Conservation (phyloP, 176 grass and related monocot species). For the Ensete glaucum region DNA sequence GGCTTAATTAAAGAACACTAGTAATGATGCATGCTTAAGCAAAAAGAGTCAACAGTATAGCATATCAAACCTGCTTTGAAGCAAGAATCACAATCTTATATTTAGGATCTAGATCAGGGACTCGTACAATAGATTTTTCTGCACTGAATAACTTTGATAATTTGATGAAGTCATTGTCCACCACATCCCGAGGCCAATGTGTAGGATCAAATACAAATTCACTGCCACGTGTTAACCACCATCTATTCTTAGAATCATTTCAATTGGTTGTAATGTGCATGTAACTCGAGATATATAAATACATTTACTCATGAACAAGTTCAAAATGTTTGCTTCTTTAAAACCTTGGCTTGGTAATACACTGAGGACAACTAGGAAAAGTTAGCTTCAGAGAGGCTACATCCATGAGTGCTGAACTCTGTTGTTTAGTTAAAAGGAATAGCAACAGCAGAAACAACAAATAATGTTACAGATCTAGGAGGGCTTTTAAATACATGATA, state of each 20-base stretch:
- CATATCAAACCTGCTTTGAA: slow-evolving; percentile 54
- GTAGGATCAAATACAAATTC: slow-evolving; percentile 60
- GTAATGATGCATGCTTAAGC: not conserved
- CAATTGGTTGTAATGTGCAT: not conserved
- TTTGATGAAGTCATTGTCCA: slow-evolving; percentile 50
- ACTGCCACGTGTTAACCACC: slow-evolving; percentile 26
- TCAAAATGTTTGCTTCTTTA: not conserved
- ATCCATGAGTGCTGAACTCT: not conserved
- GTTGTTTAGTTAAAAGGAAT: not conserved
- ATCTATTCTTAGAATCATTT: not conserved
- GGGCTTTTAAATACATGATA: not conserved
- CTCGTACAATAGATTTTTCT: slow-evolving; percentile 42
- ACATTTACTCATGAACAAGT: not conserved
- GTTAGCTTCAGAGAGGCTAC: not conserved
- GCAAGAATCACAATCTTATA: slow-evolving; percentile 81
- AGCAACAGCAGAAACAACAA: not conserved
- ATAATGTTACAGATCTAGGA: not conserved
- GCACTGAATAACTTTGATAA: slow-evolving; percentile 51
- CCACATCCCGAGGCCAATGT: slow-evolving; percentile 47
- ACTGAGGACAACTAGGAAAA: not conserved
- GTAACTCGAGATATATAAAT: not conserved
- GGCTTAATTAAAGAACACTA: not conserved
- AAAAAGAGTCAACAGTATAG: not conserved
- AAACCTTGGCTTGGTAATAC: not conserved
- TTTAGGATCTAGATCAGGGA: slow-evolving; percentile 71